Evolutionary conservation across 495 filamentous ascomycete genomes (phyloP), one percentile per base, ranked within the genome.

Genomic region (Lichenothelia convexa): DNA sequence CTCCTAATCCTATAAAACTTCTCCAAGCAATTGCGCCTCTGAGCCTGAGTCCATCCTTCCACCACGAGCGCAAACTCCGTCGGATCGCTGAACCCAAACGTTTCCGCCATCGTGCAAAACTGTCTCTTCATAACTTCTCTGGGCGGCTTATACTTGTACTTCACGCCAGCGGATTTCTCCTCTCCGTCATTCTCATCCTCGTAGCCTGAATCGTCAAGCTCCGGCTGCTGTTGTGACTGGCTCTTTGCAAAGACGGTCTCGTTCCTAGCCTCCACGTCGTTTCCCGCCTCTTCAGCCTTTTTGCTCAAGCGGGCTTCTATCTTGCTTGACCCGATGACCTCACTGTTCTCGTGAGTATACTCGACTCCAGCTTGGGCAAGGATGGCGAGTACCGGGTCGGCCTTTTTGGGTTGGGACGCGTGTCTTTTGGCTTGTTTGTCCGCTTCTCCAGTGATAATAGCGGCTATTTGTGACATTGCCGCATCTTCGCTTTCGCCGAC

Each of bases 261-360:
- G 23, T 34, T 30, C 13, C 43, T 38, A 32, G 9, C 35, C 32
- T 71, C 48, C 27, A 62, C 38, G 53, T 67, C 64, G 21, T 67
- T 66, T 3, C 65, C 66, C 0, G 67, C 65, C 39, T 78, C 67
- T 45, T 80, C 66, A 2, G 89, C 91, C 21, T 71, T 71, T 9
- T 73, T 70, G 36, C 76, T 80, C 16, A 95, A 68, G 30, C 69
- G 67, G 39, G 76, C 75, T 59, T 97, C 89, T 16, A 93, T 67
- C 36, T 74, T 78, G 6, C 78, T 86, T 0, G 80, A 80, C 22
- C 89, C 89, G 32, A 97, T 76, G 13, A 97, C 86, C 57, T 97
- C 89, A 27, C 79, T 84, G 50, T 97, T 97, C 41, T 93, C 78
- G 48, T 97, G 89, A 7, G 83, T 91, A 54, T 97, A 97, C 53